phyloP scores from a whole-genome alignment of 2,329 filamentous ascomycete species.

The Penicillium digitatum region DNA sequence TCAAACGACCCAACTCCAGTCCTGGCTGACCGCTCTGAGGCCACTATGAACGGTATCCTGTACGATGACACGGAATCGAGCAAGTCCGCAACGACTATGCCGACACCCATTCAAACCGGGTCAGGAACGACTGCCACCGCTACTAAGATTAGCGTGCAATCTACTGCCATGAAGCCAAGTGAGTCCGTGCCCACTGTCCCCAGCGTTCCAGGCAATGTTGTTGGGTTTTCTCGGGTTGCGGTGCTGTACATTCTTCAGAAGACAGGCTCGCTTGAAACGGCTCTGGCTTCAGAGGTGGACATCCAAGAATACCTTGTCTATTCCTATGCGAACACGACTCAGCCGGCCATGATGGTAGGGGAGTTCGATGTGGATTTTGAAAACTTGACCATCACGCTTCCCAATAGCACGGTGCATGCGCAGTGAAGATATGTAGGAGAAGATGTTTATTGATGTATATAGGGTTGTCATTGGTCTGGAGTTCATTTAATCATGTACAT shows the following conservation, averaged over 20 bases:
- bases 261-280: conserved; percentile 30
- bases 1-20: conserved; percentile 6
- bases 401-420: conserved; percentile 25
- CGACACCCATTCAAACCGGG: conserved; percentile 15
- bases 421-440: background rate
- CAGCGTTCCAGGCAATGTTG: conserved; percentile 19
- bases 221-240: conserved; percentile 37
- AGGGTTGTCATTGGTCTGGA: background rate
- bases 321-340: conserved; percentile 23
- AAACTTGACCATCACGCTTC: conserved; percentile 33
- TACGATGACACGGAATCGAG: conserved; percentile 25
- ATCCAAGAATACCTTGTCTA: conserved; percentile 33
- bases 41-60: conserved; percentile 39
- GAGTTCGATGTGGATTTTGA: conserved; percentile 36
- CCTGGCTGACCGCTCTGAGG: conserved; percentile 25
- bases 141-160: background rate
- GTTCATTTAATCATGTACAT: background rate
- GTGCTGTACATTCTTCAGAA: conserved; percentile 43
- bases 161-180: background rate
- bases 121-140: conserved; percentile 17
- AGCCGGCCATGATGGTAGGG: conserved; percentile 19
- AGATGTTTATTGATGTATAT: background rate
- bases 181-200: background rate
- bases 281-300: conserved; percentile 28
- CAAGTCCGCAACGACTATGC: conserved; percentile 25